Base-by-base conservation (phyloP, 345 rosid genomes). In the Murraya koenigii region DNA sequence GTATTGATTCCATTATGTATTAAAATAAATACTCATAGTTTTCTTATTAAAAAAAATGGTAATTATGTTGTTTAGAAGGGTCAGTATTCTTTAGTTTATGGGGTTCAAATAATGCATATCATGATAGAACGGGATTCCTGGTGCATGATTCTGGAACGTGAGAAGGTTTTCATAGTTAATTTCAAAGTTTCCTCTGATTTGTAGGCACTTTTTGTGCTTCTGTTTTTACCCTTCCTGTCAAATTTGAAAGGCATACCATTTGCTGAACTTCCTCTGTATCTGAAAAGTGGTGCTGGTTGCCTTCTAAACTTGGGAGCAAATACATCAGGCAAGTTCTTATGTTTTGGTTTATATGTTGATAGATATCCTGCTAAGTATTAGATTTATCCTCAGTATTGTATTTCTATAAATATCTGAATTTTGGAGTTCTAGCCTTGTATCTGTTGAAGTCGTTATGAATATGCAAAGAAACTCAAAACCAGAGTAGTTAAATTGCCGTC, bases 201-300 rank as follows among this genome's bases (percentile, higher is more conserved):
- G 81, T 85, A 94, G 97, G 98, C 97, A 66, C 97, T 94, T 59
- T 93, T 93, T 75, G 95, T 94, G 72, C 84, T 92, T 77, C 86
- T 93, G 38, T 67, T 93, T 75, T 73, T 94, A 72, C 97, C 97
- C 80, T 78, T 94, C 4, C 83, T 94, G 72, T 93, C 97, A 76
- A 94, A 86, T 85, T 80, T 94, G 88, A 91, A 87, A 86, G 97
- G 98, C 71, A 91, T 91, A 82, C 91, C 93, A 35, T 88, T 91
- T 78, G 74, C 81, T 3, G 83, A 88, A 81, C 91, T 94, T 81
- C 97, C 91, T 75, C 71, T 75, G 0, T 91, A 91, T 83, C 77
- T 94, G 59, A 93, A 83, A 86, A 85, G 87, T 84, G 98, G 97
- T 78, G 93, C 92, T 69, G 92, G 92, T 68, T 93, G 98, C 88